These are phyloP conservation scores for Ceratorhiza oryzae-sativae DNA, from an alignment of 1,284 basidiomycete genomes.

Conservation along the genomic window DNA sequence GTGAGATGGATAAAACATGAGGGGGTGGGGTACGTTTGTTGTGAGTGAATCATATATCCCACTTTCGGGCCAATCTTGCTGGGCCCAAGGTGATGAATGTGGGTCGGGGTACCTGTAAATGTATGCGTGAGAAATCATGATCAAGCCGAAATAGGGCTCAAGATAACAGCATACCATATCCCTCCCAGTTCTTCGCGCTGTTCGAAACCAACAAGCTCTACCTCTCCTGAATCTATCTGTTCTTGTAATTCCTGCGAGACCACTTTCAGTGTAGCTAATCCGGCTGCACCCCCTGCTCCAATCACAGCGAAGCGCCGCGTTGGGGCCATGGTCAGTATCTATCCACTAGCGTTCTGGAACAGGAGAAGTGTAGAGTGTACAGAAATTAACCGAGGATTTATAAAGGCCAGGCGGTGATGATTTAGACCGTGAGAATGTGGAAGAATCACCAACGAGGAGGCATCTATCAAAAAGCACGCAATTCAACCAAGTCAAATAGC, in stretches of 20 bases:
- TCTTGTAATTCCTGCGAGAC: conserved; percentile 64
- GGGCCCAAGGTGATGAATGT: neutral
- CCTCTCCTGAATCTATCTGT: conserved; percentile 57
- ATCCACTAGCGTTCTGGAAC: too few relatives aligned
- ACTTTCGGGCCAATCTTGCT: conserved; percentile 66
- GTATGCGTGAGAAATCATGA: neutral
- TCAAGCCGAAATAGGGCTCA: neutral
- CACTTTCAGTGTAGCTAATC: conserved; percentile 69
- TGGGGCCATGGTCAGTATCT: neutral
- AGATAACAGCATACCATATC: conserved; percentile 67
- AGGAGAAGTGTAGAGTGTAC: too few relatives aligned
- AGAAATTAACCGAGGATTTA: too few relatives aligned
- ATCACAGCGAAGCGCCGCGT: conserved; percentile 64
- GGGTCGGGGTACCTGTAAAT: conserved; percentile 37
- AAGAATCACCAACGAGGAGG: too few relatives aligned
- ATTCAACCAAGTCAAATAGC: too few relatives aligned
- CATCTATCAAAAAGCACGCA: too few relatives aligned
- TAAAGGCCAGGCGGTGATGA: too few relatives aligned
- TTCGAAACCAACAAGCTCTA: conserved; percentile 67
- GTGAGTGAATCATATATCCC: conserved; percentile 77
- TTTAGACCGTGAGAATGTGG: too few relatives aligned
- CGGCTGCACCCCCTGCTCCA: conserved; percentile 70
- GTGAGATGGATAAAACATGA: conserved; percentile 71
- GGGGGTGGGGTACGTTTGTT: conserved; percentile 76
- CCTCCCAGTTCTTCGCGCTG: conserved; percentile 70